phyloP scores from a whole-genome alignment of 768 basidiomycete species.

The Boletus sensibilis region DNA sequence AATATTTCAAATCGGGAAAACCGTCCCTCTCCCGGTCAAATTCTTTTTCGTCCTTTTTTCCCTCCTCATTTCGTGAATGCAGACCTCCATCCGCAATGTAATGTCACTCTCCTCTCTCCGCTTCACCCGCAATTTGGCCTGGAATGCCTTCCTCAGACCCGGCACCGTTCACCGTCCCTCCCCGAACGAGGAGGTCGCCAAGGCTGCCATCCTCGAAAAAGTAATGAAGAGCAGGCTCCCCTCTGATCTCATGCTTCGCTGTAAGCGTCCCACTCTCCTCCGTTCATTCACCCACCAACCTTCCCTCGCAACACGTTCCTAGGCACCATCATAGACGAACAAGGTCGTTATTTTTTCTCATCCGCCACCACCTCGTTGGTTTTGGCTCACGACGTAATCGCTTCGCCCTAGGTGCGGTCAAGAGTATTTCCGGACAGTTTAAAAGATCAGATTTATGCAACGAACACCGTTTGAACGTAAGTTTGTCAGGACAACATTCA shows the following conservation, averaged over 20 bases:
- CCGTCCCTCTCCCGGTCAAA: constrained; percentile 8
- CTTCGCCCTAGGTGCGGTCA: constrained; percentile 64
- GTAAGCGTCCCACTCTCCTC: constrained; percentile 48
- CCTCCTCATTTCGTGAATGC: constrained; percentile 30
- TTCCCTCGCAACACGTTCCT: constrained; percentile 20
- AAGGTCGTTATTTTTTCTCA: constrained; percentile 51
- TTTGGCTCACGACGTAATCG: constrained; percentile 29
- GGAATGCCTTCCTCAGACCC: constrained; percentile 27
- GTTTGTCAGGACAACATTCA: constrained; percentile 30
- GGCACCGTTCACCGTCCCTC: constrained; percentile 14
- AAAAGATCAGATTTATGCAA: constrained; percentile 86
- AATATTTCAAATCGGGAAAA: constrained; percentile 21
- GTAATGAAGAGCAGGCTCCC: constrained; percentile 87
- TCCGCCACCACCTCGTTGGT: not conserved
- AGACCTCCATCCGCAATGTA: constrained; percentile 39
- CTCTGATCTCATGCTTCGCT: constrained; percentile 86
- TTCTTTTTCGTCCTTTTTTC: constrained; percentile 25
- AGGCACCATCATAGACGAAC: constrained; percentile 87
- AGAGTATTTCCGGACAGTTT: constrained; percentile 85
- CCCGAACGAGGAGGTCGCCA: constrained; percentile 65
- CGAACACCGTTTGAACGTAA: constrained; percentile 88
- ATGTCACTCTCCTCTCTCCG: constrained; percentile 18
- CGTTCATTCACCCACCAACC: constrained; percentile 10
- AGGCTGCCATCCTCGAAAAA: constrained; percentile 75
- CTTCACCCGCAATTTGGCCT: constrained; percentile 15